These are phyloP conservation scores for Helminthosporium solani DNA, from an alignment of 2,329 filamentous ascomycete species.

Conservation along the genomic window DNA sequence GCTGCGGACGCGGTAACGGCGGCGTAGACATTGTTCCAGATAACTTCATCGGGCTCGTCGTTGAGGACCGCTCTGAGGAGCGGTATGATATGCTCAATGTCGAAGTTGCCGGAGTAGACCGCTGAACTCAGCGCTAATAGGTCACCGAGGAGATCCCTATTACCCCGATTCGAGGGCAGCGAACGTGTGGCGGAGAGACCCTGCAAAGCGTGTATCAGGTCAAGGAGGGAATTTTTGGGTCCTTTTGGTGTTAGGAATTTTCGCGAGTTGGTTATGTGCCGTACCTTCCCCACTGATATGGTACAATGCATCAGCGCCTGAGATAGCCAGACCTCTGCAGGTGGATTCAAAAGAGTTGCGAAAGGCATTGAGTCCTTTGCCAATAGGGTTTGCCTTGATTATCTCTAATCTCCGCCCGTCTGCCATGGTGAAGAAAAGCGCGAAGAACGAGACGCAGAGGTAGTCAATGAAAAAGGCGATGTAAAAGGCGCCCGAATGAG, in stretches of 20 bases:
- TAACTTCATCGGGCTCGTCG: conserved; percentile 25
- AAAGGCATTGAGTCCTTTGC: conserved; percentile 14
- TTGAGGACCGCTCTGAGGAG: conserved; percentile 34
- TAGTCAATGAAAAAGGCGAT: conserved; percentile 11
- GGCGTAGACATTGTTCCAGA: conserved; percentile 43
- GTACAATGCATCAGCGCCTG: conserved; percentile 9
- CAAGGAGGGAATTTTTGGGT: conserved; percentile 10
- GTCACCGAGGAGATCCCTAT: conserved; percentile 5
- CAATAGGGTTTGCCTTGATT: conserved; percentile 14
- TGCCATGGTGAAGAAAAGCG: conserved; percentile 8
- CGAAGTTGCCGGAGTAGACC: conserved; percentile 10
- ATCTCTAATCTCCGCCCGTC: conserved; percentile 10
- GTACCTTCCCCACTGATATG: conserved; percentile 15
- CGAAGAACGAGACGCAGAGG: conserved; percentile 5
- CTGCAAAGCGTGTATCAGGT: conserved; percentile 11
- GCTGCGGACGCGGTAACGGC: conserved; percentile 22
- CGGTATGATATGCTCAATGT: conserved; percentile 34
- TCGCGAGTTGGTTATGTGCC: conserved; percentile 7
- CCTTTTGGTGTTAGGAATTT: conserved; percentile 9
- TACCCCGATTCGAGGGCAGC: conserved; percentile 3
- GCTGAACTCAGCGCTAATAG: conserved; percentile 7
- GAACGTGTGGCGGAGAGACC: conserved; percentile 7
- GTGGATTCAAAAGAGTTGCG: conserved; percentile 10
- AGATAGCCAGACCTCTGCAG: conserved; percentile 10
- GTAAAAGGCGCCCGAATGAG: conserved; percentile 9